Evolutionary conservation across 1,284 basidiomycete species (phyloP), one percentile per base, ranked within the genome.

Genomic region (Marasmius sp.): DNA sequence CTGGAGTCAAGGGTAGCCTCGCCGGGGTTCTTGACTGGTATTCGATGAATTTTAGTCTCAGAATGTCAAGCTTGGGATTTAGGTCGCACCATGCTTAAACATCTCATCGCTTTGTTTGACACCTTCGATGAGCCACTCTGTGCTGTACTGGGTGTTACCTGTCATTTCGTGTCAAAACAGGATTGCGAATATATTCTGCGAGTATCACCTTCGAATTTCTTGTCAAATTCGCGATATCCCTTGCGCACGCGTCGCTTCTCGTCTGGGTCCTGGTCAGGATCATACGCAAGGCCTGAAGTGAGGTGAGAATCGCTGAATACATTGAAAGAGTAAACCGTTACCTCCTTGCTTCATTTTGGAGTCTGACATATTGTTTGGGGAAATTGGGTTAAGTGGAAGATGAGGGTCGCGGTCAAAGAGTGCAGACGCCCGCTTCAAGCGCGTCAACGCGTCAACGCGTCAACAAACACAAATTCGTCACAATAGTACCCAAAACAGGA

Each of bases 1-100:
- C 81, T 79, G 0, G 92, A 92, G 72, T 94, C 92, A 6, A 93
- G 81, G 0, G 89, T 90, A 3, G 92, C 92, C 69, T 94, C 92
- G 58, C 88, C 86, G 0, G 92, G 89, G 7, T 85, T 88, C 70
- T 86, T 88, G 59, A 94, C 92, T 93, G 67, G 20, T 56, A 60
- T 0, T 38, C 60, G n/a, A 37, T 16, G 34, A 38, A 5, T 6
- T n/a, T 34, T 11, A 10, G 34, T 11, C n/a, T 12, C 52, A 37
- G 16, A 34, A 33, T 6, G 11, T 2, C 11, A 50, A 33, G 50
- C 22, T 27, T 5, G 33, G 60, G 57, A 64, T 55, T 61, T 5
- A 6, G 27, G 11, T 22, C 34, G 63, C 71, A 22, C 89, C 89
- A 78, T 84, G 82, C 64, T 77, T 71, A 70, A 91, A 92, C 7